Evolutionary conservation across 2,329 filamentous ascomycete genomes (phyloP), one percentile per base, ranked within the genome.

Genomic region (Phialophora verrucosa): DNA sequence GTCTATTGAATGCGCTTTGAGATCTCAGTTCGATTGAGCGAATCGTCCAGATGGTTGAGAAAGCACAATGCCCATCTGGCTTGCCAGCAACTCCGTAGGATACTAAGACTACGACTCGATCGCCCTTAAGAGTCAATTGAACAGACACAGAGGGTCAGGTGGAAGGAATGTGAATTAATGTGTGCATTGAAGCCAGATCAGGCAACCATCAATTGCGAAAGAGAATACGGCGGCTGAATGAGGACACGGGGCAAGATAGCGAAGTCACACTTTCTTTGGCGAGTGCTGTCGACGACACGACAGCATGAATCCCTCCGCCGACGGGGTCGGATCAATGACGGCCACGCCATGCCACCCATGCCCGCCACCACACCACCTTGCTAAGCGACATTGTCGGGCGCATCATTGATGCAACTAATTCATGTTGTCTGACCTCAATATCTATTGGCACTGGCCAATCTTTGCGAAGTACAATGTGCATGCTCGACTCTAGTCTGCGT

Each of bases 141-240:
- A 51, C 4, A 2, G 12, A 50, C 47, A 23, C 47, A 14, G 14
- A 10, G 25, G 5, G 20, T 50, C 47, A 4, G 8, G 49, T 51
- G 20, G 25, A 51, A 51, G 8, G 49, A 27, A 27, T 27, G 6
- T n/a, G 17, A n/a, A n/a, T n/a, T 6, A 6, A 44, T 8, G 49
- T 14, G 20, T 14, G 23, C n/a, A 23, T 53, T 12, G 53, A 35
- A 31, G 29, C 20, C 7, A 17, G 51, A 1, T 4, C 53, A 35
- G 53, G 29, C 53, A 55, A 55, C 53, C 10, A 11, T 55, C 10
- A 35, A 55, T 31, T 55, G 53, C 53, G 17, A 31, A 35, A 17
- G 29, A 55, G 27, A 32, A 31, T n/a, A 10, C 29, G 53, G 53
- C 25, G 14, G 53, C 4, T 55, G 53, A 32, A 35, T 20, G 53